phyloP scores from a whole-genome alignment of 2,329 filamentous ascomycete species.

The Blastomyces gilchristii region DNA sequence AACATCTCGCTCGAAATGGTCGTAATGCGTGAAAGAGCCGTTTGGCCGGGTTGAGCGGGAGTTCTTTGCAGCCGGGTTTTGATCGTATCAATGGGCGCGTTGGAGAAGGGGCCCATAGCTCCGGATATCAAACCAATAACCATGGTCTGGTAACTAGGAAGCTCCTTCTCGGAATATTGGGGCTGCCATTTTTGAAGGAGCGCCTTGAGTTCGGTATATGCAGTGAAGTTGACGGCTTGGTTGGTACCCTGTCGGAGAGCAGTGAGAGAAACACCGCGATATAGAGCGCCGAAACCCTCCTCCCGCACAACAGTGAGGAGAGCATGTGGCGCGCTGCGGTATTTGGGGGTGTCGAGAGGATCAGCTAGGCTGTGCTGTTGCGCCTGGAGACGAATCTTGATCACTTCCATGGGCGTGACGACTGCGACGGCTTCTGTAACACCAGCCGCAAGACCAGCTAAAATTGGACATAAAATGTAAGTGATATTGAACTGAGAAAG shows the following conservation, averaged over 20 bases:
- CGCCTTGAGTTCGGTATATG: constrained; percentile 88
- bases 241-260: constrained; percentile 91
- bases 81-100: constrained; percentile 97
- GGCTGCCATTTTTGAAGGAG: constrained; percentile 63
- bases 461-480: constrained; percentile 8
- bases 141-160: constrained; percentile 85
- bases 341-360: constrained; percentile 90
- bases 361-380: constrained; percentile 98
- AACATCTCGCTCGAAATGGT: constrained; percentile 76
- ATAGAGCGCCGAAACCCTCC: constrained; percentile 78
- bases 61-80: constrained; percentile 93
- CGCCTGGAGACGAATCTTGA: constrained; percentile 96
- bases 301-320: constrained; percentile 83
- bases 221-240: constrained; percentile 97
- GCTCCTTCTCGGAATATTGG: constrained; percentile 50
- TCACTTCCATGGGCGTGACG: constrained; percentile 97
- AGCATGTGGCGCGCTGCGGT: constrained; percentile 80
- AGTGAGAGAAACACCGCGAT: constrained; percentile 87
- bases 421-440: constrained; percentile 94
- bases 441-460: constrained; percentile 80
- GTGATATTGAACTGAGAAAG: constrained; percentile 1
- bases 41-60: constrained; percentile 69
- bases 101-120: constrained; percentile 90
- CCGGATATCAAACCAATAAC: constrained; percentile 82
- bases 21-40: constrained; percentile 67